Evolutionary conservation across 2,329 filamentous ascomycete species (phyloP).

Genomic region (Verticillium zaregamsianum): DNA sequence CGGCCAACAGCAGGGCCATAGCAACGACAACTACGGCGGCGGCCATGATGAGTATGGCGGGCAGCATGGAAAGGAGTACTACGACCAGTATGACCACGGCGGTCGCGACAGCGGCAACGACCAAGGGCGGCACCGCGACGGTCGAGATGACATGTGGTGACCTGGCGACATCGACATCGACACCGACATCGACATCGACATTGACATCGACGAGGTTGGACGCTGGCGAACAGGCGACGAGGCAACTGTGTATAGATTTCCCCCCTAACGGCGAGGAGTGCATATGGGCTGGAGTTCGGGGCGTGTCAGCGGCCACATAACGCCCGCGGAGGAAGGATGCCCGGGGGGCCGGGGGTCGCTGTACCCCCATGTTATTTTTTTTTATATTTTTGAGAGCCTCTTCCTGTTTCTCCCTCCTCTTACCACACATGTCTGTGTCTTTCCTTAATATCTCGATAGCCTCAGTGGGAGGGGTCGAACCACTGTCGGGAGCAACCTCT

Average conservation of each 20-base stretch:
- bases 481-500: background rate
- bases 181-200: background rate
- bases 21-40: slow-evolving; percentile 33
- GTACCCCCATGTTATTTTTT: background rate
- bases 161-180: background rate
- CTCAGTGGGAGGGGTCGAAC: background rate
- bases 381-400: background rate
- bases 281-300: background rate
- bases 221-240: background rate
- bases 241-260: background rate
- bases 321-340: background rate
- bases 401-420: background rate
- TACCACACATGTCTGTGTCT: background rate
- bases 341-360: background rate
- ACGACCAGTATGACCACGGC: slow-evolving; percentile 23
- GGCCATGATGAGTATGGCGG: slow-evolving; percentile 29
- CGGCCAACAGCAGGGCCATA: slow-evolving; percentile 24
- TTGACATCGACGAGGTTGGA: background rate
- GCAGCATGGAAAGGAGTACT: slow-evolving; percentile 36
- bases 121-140: slow-evolving; percentile 25
- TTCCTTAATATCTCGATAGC: background rate
- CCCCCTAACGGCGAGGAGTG: background rate
- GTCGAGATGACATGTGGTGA: slow-evolving; percentile 41
- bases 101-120: slow-evolving; percentile 20
- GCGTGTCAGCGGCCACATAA: background rate